A percentile compares a stretch with the other conserved stretches of the same genome.
These are phyloP conservation scores for Blepharisma stoltei DNA, from an alignment of 73 alveolate genomes.

Conservation along the genomic window DNA sequence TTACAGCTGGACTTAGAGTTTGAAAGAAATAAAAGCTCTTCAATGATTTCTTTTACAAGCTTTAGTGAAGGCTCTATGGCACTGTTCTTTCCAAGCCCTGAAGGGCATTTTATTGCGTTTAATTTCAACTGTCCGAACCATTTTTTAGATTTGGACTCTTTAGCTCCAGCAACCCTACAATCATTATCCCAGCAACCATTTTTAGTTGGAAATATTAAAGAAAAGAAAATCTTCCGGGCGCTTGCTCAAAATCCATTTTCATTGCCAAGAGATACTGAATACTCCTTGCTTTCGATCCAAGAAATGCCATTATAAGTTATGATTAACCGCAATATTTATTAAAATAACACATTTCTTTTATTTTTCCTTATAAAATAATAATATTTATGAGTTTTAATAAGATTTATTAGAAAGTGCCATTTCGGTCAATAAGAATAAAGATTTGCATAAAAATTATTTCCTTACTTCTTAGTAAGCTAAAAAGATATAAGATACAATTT, in stretches of 20 bases:
- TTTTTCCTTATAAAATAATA: too few species aligned
- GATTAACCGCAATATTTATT: too few species aligned
- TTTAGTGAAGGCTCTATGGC: constrained; percentile 19
- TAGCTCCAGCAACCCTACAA: background rate
- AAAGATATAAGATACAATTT: too few species aligned
- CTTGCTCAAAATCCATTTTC: background rate
- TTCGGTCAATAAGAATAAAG: too few species aligned
- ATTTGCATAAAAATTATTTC: too few species aligned
- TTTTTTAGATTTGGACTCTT: background rate
- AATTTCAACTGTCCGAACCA: constrained; percentile 24
- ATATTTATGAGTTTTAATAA: too few species aligned
- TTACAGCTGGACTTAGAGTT: too few species aligned
- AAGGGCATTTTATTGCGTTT: constrained; percentile 27
- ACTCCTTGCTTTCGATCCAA: background rate
- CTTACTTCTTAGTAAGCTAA: too few species aligned
- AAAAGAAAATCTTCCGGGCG: background rate
- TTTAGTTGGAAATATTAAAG: constrained; percentile 10
- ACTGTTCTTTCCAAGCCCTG: constrained; percentile 6
- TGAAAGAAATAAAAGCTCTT: background rate
- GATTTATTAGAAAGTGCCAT: too few species aligned
- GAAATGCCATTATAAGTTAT: too few species aligned
- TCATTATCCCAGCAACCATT: background rate
- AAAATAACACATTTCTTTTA: too few species aligned
- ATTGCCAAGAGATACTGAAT: background rate
- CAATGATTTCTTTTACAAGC: constrained; percentile 22